Evolutionary conservation across 148 eudicot species (phyloP).

Genomic region (Silene latifolia): DNA sequence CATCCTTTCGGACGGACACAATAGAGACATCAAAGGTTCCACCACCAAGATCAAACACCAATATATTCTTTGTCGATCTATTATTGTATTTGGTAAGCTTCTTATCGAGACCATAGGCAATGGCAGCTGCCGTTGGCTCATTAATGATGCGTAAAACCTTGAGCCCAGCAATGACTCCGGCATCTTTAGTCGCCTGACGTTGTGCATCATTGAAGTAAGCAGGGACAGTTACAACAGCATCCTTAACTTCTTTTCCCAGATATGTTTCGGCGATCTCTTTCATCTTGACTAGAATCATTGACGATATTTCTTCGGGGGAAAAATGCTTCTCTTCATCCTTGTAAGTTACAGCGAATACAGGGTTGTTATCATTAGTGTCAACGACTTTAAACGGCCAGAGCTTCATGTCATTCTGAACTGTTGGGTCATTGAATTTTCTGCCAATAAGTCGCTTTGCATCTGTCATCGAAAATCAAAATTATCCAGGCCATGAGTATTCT

Average conservation of each 20-base stretch:
- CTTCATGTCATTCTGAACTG: constrained; percentile 11
- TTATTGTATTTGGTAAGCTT: not conserved
- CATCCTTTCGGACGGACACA: not conserved
- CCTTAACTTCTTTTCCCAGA: not conserved
- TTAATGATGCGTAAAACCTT: constrained; percentile 14
- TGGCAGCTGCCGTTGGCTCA: constrained; percentile 20
- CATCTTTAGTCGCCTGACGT: constrained; percentile 19
- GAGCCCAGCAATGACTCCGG: constrained; percentile 16
- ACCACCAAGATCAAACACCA: constrained; percentile 19
- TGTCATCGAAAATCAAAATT: constrained; percentile 12
- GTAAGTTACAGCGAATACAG: constrained; percentile 19
- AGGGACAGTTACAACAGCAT: constrained; percentile 26
- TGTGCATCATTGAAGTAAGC: constrained; percentile 27
- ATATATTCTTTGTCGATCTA: not conserved
- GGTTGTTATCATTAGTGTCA: not conserved
- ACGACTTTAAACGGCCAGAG: constrained; percentile 1
- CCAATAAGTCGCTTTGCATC: constrained; percentile 22
- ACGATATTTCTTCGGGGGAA: constrained; percentile 23
- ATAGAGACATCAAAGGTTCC: constrained; percentile 21
- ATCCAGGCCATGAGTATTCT: too few species aligned
- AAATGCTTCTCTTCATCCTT: constrained; percentile 21
- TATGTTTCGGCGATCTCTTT: constrained; percentile 10
- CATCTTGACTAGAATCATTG: constrained; percentile 25
- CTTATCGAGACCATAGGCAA: constrained; percentile 17
- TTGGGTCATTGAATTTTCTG: constrained; percentile 5